phyloP scores from a whole-genome alignment of 2,329 filamentous ascomycete genomes.

The Xylariaceae sp. region DNA sequence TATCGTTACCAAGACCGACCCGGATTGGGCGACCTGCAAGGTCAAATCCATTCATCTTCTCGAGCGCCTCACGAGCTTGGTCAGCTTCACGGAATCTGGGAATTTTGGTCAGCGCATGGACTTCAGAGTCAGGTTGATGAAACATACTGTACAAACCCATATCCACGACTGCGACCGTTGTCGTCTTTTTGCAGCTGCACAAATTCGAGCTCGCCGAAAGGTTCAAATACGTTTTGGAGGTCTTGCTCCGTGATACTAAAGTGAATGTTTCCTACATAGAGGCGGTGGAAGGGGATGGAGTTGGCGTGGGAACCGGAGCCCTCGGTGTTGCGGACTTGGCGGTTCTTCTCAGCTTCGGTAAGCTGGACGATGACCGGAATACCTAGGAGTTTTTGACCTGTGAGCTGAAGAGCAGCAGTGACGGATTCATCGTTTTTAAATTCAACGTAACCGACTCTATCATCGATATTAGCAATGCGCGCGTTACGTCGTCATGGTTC shows the following conservation, averaged over 20 bases:
- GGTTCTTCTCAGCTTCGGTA: conserved; percentile 99
- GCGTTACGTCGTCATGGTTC: neutral
- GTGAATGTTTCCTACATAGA: conserved; percentile 99
- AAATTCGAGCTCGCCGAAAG: conserved; percentile 96
- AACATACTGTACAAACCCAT: conserved; percentile 97
- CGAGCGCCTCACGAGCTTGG: conserved; percentile 89
- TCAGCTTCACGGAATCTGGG: conserved; percentile 83
- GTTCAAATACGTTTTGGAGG: conserved; percentile 93
- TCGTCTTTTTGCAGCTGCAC: conserved; percentile 98
- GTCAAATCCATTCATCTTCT: conserved; percentile 99
- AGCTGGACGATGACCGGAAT: conserved; percentile 98
- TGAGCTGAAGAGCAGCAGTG: conserved; percentile 91
- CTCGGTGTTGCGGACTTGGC: conserved; percentile 85
- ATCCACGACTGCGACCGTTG: conserved; percentile 84
- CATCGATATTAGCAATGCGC: conserved; percentile 36
- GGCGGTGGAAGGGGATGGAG: conserved; percentile 91
- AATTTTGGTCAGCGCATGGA: conserved; percentile 39
- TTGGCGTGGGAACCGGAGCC: conserved; percentile 70
- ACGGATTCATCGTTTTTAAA: conserved; percentile 97
- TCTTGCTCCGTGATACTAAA: conserved; percentile 98
- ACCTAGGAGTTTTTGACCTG: conserved; percentile 96
- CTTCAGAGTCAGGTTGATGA: neutral
- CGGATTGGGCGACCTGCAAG: conserved; percentile 95
- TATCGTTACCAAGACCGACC: conserved; percentile 99
- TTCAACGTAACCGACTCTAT: conserved; percentile 97